Conservation (phyloP, 2,329 filamentous ascomycete genomes). For the Epichloe elymi region DNA sequence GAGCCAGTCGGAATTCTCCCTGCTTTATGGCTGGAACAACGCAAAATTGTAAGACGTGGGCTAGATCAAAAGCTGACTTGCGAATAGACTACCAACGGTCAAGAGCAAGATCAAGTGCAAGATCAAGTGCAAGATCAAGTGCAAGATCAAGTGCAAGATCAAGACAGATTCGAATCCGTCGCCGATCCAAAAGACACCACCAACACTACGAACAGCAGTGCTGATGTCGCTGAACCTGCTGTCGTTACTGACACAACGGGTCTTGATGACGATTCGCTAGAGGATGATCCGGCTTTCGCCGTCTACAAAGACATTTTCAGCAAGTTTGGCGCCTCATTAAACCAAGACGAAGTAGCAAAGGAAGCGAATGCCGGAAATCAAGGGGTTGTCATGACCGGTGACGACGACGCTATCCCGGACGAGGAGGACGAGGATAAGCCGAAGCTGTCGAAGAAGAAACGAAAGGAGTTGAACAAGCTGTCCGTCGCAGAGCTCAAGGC, state of each 20-base stretch:
- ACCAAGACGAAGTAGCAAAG: slow-evolving; percentile 49
- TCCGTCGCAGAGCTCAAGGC: slow-evolving; percentile 94
- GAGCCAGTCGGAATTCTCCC: neutral
- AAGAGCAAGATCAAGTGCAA: slow-evolving; percentile 4
- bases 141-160: slow-evolving; percentile 4
- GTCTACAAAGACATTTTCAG: slow-evolving; percentile 74
- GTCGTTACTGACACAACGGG: slow-evolving; percentile 35
- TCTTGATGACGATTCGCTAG: slow-evolving; percentile 45
- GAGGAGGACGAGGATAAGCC: slow-evolving; percentile 58
- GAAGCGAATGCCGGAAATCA: slow-evolving; percentile 61
- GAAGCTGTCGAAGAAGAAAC: slow-evolving; percentile 87
- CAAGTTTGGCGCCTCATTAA: slow-evolving; percentile 57
- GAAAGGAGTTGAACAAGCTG: slow-evolving; percentile 80
- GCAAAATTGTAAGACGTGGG: too few species aligned
- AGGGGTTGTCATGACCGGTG: slow-evolving; percentile 70
- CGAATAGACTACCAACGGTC: neutral
- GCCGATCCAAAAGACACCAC: slow-evolving; percentile 14
- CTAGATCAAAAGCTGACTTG: neutral
- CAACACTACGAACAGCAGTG: neutral
- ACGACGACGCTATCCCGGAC: slow-evolving; percentile 76
- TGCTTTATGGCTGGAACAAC: neutral
- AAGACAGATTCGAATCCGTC: slow-evolving; percentile 9
- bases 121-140: neutral
- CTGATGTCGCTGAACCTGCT: slow-evolving; percentile 17
- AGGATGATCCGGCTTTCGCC: slow-evolving; percentile 65